Evolutionary conservation across 2,329 filamentous ascomycete genomes (phyloP), one percentile per base, ranked within the genome.

Genomic region (Fusarium subglutinans): DNA sequence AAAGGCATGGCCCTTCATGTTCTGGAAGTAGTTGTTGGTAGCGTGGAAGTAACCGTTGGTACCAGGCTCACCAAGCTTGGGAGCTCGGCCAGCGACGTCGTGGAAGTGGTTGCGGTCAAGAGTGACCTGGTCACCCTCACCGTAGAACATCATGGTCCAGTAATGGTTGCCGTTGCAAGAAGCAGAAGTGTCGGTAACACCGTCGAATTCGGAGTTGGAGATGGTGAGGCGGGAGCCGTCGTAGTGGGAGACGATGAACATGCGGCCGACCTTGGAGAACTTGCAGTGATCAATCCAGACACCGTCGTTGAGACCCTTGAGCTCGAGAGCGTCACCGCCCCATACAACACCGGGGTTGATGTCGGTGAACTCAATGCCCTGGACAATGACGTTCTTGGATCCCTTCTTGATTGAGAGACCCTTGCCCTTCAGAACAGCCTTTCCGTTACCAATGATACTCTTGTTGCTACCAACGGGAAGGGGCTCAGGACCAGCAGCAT

Each of bases 311-410:
- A 80, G 72, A 53, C 84, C 80, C 58, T 69, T 50, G 8, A 86
- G 75, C n/a, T 83, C 84, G 47, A 86, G 82, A 11, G 81, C 83
- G 43, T 85, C 76, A 1, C 76, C 76, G 5, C 76, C 76, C 76
- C 76, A 78, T 5, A 78, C 76, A 76, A 73, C 79, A 72, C 70
- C 82, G 3, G 83, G 76, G 80, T 86, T 85, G 55, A 87, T 82
- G 37, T 80, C 64, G 70, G 84, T 85, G 70, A 88, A 82, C 60
- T 83, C 83, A 22, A 88, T 74, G 78, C 88, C 87, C 58, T 85
- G 86, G 56, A 88, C 80, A 69, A 88, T 87, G 65, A 88, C 85
- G 76, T 88, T 88, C 71, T 80, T 84, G 35, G 80, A 81, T n/a
- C 80, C 78, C 54, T 77, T 78, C 73, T 84, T 84, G 66, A 88